Evolutionary conservation across 345 rosid species (phyloP).

Genomic region (Camelina laxa): DNA sequence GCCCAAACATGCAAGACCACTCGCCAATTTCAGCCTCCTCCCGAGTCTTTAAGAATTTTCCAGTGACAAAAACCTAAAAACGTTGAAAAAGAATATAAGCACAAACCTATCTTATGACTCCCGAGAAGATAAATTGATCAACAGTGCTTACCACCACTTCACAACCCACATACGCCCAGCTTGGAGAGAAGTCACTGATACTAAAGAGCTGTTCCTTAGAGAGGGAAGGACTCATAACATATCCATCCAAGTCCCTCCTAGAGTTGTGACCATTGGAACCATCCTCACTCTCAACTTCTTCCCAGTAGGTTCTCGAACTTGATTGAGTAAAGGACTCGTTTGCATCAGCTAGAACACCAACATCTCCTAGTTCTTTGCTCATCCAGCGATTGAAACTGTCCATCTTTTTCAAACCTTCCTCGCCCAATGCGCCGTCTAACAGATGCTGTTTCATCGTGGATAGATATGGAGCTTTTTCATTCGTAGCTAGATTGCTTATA

Average conservation of each 20-base stretch:
- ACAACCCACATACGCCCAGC: constrained; percentile 70
- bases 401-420: constrained; percentile 77
- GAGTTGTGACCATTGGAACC: constrained; percentile 56
- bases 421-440: constrained; percentile 54
- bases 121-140: constrained; percentile 1
- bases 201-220: constrained; percentile 85
- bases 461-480: constrained; percentile 56
- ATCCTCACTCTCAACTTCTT: constrained; percentile 61
- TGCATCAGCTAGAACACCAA: constrained; percentile 77
- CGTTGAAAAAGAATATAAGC: constrained; percentile 30
- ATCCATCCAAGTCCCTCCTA: constrained; percentile 59
- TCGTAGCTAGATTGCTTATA: constrained; percentile 43
- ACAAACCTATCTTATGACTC: constrained; percentile 18
- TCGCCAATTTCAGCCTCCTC: constrained; percentile 58
- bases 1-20: constrained; percentile 99
- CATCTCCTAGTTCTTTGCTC: constrained; percentile 93
- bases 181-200: constrained; percentile 85
- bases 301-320: constrained; percentile 68
- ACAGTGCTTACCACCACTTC: constrained; percentile 65
- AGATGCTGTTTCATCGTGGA: constrained; percentile 55
- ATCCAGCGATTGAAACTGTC: constrained; percentile 96
- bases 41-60: constrained; percentile 68
- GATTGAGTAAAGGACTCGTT: constrained; percentile 61
- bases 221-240: constrained; percentile 69
- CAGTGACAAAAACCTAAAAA: constrained; percentile 68